phyloP scores from a whole-genome alignment of 345 rosid genomes.

The Hibiscus trionum region DNA sequence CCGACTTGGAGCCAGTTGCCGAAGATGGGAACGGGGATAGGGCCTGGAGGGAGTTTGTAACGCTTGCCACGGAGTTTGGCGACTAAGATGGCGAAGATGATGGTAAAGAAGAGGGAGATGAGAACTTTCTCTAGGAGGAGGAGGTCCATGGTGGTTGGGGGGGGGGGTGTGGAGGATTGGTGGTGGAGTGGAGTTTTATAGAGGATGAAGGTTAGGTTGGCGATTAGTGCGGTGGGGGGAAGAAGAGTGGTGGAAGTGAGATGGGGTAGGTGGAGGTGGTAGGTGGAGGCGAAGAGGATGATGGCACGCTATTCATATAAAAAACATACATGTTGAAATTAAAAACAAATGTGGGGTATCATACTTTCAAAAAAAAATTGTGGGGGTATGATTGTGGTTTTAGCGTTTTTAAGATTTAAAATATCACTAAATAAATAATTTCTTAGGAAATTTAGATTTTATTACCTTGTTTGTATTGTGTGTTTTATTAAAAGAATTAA shows the following conservation, averaged over 20 bases:
- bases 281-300: background rate
- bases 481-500: too few relatives aligned
- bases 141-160: constrained; percentile 47
- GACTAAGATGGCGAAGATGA: constrained; percentile 50
- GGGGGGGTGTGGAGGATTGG: background rate
- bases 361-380: too few relatives aligned
- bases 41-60: constrained; percentile 88
- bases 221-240: background rate
- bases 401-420: too few relatives aligned
- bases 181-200: background rate
- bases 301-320: too few relatives aligned
- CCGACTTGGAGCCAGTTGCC: constrained; percentile 99
- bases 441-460: too few relatives aligned
- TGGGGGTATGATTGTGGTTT: too few relatives aligned
- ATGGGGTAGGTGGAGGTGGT: constrained; percentile 4
- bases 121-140: constrained; percentile 74
- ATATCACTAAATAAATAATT: too few relatives aligned
- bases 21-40: constrained; percentile 79
- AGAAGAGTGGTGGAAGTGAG: background rate
- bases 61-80: constrained; percentile 83
- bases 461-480: too few relatives aligned
- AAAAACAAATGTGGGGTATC: too few relatives aligned
- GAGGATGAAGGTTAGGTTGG: background rate
- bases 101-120: constrained; percentile 66
- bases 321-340: too few relatives aligned